Evolutionary conservation across 108 stramenopile genomes (phyloP), one percentile per base, ranked within the genome.

Genomic region (Fistulifera pelliculosa): DNA sequence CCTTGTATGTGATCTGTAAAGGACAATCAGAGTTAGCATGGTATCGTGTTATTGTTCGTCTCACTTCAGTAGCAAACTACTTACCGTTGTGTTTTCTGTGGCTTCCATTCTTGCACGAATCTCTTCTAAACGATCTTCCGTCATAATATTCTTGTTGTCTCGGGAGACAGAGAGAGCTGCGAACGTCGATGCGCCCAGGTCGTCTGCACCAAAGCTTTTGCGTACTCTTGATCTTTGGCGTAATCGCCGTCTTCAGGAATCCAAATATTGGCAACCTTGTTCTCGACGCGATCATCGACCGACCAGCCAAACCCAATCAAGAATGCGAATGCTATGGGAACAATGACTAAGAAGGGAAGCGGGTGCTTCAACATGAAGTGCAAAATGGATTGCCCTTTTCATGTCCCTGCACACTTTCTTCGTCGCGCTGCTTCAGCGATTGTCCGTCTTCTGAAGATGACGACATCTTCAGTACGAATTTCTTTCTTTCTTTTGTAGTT

Each of bases 261-360:
- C 72, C 72, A 73, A 47, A 73, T 73, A 8, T 58, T 28, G 16
- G 27, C 24, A 3, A 73, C 72, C 16, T 58, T n/a, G 6, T 63
- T 56, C 59, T 73, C 72, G 19, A 73, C 48, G 19, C 44, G 45
- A 38, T 73, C 72, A 11, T 67, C 72, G 13, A 17, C 39, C 7
- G 52, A 8, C 53, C 52, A 64, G 10, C 63, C 63, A 5, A 64
- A 38, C 0, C 62, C 52, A 35, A 58, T 56, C 6, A 73, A 58
- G 27, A 73, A 24, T 0, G 47, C 38, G 19, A 49, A 67, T 7
- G 62, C 27, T 25, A 58, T 27, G n/a, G 72, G 72, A 10, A 73
- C 41, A 10, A 60, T 19, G 7, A 67, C 19, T 8, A 73, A 38
- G 42, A 55, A 73, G 35, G 65, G 55, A 25, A 6, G 48, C 0